Evolutionary conservation across 129 eudicot species (phyloP).

Genomic region (Mikania micrantha): DNA sequence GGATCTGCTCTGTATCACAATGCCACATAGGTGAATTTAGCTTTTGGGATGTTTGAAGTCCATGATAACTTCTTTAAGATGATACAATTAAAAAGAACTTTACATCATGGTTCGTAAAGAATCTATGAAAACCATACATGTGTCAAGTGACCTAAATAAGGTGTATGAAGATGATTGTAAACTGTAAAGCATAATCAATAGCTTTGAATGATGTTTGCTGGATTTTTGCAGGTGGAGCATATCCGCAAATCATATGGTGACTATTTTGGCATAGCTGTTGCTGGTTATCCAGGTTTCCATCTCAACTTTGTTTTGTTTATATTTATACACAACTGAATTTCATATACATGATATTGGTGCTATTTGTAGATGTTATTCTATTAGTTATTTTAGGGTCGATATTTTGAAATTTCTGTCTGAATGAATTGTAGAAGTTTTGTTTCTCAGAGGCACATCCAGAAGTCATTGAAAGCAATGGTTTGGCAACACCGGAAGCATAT

Average conservation of each 20-base stretch:
- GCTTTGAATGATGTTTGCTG: background rate
- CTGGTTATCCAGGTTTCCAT: constrained; percentile 90
- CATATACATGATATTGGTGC: background rate
- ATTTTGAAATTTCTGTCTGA: background rate
- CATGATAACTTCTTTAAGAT: background rate
- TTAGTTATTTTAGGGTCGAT: background rate
- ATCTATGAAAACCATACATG: background rate
- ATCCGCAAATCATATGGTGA: constrained; percentile 73
- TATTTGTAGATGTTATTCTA: background rate
- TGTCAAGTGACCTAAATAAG: background rate
- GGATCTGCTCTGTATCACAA: background rate
- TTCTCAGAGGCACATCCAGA: constrained; percentile 96
- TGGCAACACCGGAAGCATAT: constrained; percentile 74
- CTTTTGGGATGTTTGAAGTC: background rate
- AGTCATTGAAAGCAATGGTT: constrained; percentile 60
- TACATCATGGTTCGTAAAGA: background rate
- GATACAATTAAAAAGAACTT: background rate
- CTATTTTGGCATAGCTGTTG: constrained; percentile 96
- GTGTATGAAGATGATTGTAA: background rate
- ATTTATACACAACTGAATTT: background rate
- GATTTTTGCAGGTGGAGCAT: constrained; percentile 68
- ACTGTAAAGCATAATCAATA: background rate
- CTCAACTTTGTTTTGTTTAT: constrained; percentile 2
- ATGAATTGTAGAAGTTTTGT: background rate
- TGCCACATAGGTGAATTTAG: constrained; percentile 15